Evolutionary conservation across 345 rosid genomes (phyloP).

Genomic region (Euphorbia pulcherrima): DNA sequence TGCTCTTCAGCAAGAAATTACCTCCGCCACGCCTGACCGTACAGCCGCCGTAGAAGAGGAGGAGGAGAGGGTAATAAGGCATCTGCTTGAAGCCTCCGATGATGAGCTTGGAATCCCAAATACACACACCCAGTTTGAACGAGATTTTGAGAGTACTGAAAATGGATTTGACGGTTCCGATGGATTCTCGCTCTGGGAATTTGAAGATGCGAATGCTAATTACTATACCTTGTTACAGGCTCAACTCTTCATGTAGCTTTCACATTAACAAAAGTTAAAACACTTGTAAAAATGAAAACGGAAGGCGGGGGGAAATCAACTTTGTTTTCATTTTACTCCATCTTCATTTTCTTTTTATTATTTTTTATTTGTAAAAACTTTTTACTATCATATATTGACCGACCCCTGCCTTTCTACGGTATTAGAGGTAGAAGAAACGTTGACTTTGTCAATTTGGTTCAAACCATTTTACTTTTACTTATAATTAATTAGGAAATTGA

Average conservation of each 20-base stretch:
- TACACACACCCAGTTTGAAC: slow-evolving; percentile 26
- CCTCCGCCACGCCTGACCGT: slow-evolving; percentile 6
- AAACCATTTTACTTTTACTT: too few species aligned
- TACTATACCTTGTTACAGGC: slow-evolving; percentile 61
- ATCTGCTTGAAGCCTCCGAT: slow-evolving; percentile 76
- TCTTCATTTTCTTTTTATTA: neutral
- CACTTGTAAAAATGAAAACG: neutral
- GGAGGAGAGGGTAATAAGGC: slow-evolving; percentile 58
- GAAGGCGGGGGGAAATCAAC: neutral
- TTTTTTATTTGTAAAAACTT: neutral
- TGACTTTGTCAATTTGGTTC: too few species aligned
- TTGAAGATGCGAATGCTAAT: slow-evolving; percentile 68
- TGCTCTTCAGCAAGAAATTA: slow-evolving; percentile 49
- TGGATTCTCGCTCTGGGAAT: slow-evolving; percentile 52
- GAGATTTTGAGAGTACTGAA: neutral
- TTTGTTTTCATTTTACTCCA: neutral
- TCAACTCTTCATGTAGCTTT: slow-evolving; percentile 48
- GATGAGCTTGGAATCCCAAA: slow-evolving; percentile 88
- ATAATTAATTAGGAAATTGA: too few species aligned
- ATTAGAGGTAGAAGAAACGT: too few species aligned
- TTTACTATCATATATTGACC: too few species aligned
- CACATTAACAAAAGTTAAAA: neutral
- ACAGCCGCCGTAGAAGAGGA: slow-evolving; percentile 15
- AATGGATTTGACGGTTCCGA: slow-evolving; percentile 2
- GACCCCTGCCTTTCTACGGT: neutral